These are phyloP conservation scores for Chloris gayana DNA, from an alignment of 176 grass and related monocot genomes.

Conservation along the genomic window DNA sequence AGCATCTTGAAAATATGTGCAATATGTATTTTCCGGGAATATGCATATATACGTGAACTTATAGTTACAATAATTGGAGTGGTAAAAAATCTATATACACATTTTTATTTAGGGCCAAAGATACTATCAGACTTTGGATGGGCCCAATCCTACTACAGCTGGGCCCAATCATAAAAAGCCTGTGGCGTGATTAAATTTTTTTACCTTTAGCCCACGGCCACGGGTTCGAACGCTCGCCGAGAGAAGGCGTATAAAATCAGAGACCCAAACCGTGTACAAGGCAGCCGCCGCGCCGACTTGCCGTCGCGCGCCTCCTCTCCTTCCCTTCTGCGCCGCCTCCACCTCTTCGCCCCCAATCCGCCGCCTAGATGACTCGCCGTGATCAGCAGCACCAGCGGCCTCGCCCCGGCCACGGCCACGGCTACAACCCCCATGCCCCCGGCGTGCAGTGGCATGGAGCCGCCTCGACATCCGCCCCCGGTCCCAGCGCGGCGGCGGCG, in stretches of 20 bases:
- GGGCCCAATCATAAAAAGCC: neutral
- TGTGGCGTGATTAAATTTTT: neutral
- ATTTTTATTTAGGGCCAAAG: neutral
- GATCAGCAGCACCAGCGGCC: conserved; percentile 18
- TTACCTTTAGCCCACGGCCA: neutral
- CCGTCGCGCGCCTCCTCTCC: conserved; percentile 25
- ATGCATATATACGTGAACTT: too few species aligned
- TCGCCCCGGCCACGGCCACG: neutral
- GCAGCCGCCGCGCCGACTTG: conserved; percentile 27
- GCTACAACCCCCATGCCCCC: conserved; percentile 24
- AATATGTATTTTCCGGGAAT: too few species aligned
- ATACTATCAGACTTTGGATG: neutral
- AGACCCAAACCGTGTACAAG: neutral
- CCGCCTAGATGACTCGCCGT: conserved; percentile 34
- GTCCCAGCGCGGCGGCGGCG: conserved; percentile 23
- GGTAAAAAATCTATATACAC: too few species aligned
- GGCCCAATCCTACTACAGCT: neutral
- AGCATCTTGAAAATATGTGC: too few species aligned
- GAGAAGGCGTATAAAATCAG: conserved; percentile 9
- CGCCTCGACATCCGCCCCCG: conserved; percentile 31
- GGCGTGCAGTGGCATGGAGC: conserved; percentile 26
- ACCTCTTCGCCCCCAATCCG: neutral
- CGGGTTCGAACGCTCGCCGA: too few species aligned
- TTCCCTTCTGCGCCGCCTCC: neutral
- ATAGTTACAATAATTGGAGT: too few species aligned